Percentiles rank a stretch among this genome's conserved stretches.
Conservation (phyloP, 208 protist species). For the Giardia duodenalis region DNA sequence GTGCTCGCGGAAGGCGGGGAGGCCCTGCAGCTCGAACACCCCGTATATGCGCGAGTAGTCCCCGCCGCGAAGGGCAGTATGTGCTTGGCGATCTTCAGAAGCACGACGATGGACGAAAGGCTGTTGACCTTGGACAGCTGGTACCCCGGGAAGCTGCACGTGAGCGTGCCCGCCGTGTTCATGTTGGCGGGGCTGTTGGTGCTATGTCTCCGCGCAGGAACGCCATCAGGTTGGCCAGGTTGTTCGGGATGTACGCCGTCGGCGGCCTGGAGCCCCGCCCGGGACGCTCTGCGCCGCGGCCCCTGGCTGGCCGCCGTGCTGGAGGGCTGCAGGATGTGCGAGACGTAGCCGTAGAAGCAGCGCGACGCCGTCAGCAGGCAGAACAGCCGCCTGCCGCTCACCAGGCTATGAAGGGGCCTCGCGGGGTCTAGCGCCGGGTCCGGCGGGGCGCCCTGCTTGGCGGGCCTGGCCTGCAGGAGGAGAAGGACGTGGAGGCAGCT, state of each 20-base stretch:
- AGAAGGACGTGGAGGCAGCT: background rate
- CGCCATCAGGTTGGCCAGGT: background rate
- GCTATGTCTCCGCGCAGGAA: background rate
- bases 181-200: background rate
- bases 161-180: background rate
- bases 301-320: background rate
- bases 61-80: background rate
- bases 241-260: background rate
- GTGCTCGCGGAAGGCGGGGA: background rate
- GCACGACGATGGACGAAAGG: background rate
- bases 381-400: background rate
- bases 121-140: background rate
- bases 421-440: background rate
- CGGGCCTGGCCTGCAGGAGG: background rate
- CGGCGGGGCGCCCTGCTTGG: background rate
- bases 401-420: background rate
- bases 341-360: background rate
- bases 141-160: conserved; percentile 20
- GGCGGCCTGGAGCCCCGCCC: background rate
- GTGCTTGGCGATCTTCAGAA: background rate
- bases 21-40: background rate
- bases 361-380: background rate
- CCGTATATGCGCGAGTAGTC: background rate
- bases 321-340: background rate
- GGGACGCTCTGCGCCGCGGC: background rate